Base-by-base conservation (phyloP, 2,329 filamentous ascomycete genomes). In the Dothidotthia symphoricarpi region DNA sequence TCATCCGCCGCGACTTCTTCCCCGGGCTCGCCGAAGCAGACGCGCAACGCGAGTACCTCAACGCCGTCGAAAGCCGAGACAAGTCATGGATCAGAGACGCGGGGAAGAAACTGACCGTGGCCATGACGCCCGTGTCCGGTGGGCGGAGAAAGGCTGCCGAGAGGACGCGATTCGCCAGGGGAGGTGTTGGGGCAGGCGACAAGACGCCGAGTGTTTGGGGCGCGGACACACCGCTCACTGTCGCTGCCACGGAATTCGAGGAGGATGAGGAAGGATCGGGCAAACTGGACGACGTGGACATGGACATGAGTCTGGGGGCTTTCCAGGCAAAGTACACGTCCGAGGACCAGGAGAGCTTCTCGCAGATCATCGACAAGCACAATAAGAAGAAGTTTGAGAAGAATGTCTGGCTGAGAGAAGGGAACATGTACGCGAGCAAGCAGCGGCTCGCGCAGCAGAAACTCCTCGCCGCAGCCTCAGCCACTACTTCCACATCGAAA, bases 341-440 rank as follows among this genome's bases (percentile, higher is more conserved):
- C 59, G 93, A 98, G 67, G 93, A 98, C 64, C 97, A 97, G 61
- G 93, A 96, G 63, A 94, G 87, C 54, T 97, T 98, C 71, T 95
- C 95, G 67, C 85, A 84, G 54, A 75, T 98, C 1, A 73, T 97
- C 17, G 93, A 98, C 69, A 86, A 83, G 57, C 88, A 96, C 59
- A 98, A 96, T 59, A 77, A 83, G 45, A 91, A 89, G 64, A 80
- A 77, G 34, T 83, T 86, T 0, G 84, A 90, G 57, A 95, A 91
- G 56, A 86, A 95, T 59, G 82, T 82, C 1, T 96, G 91, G 86
- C 74, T 97, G 30, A 95, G 89, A 82, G 78, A 81, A 8, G 86
- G 83, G 17, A 96, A 97, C 69, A 91, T 91, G 63, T 78, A 96
- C 29, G 77, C 78, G 0, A 73, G 77, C 11, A 66, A 85, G 71